Evolutionary conservation across 225 moss, liverwort and hornwort genomes (phyloP).

Genomic region (Physcomitrellopsis africana): DNA sequence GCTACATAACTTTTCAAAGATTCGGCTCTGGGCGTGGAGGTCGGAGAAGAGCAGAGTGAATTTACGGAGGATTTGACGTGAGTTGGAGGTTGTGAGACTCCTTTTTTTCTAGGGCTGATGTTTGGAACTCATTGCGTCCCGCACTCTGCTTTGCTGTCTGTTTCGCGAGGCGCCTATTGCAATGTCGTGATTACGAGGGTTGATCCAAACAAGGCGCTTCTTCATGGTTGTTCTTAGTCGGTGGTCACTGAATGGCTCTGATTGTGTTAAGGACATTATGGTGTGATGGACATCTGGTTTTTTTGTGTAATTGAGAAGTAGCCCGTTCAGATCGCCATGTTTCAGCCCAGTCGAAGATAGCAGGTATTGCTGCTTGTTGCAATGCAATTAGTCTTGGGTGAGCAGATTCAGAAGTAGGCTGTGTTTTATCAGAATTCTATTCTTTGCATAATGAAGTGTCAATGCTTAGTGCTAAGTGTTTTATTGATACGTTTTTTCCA

Average conservation of each 20-base stretch:
- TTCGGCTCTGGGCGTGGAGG: neutral
- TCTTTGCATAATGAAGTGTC: neutral
- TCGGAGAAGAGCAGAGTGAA: neutral
- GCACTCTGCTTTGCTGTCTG: slow-evolving; percentile 59
- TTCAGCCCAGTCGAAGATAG: neutral
- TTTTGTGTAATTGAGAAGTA: neutral
- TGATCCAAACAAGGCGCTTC: slow-evolving; percentile 63
- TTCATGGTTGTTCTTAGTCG: neutral
- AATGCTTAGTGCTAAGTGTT: neutral
- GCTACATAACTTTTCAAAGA: too few relatives aligned
- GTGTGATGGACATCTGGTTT: neutral
- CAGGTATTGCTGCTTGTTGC: neutral
- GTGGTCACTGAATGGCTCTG: neutral
- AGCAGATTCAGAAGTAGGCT: neutral
- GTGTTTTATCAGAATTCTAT: neutral
- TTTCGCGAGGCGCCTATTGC: slow-evolving; percentile 60
- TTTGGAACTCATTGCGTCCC: slow-evolving; percentile 55
- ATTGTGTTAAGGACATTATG: neutral
- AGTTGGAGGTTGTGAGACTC: slow-evolving; percentile 75
- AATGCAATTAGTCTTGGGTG: slow-evolving; percentile 3
- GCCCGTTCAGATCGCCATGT: neutral
- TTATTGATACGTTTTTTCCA: neutral
- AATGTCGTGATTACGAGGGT: slow-evolving; percentile 60
- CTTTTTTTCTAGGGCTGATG: slow-evolving; percentile 66
- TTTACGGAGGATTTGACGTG: slow-evolving; percentile 58